phyloP scores from a whole-genome alignment of 768 basidiomycete species.

The Leccinum barrowsii region DNA sequence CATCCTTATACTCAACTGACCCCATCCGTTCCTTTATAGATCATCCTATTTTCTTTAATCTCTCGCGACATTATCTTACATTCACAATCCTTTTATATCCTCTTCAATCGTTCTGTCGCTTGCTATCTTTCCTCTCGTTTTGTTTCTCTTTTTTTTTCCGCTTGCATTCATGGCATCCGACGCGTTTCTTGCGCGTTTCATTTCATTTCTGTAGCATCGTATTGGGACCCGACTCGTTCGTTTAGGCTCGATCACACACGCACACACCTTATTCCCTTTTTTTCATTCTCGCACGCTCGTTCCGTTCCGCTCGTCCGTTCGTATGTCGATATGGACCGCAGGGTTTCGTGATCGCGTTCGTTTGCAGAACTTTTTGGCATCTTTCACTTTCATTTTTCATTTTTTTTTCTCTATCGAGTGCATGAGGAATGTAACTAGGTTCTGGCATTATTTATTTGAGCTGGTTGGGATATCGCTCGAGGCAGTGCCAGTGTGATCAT shows the following conservation, averaged over 20 bases:
- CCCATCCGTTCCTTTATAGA: slow-evolving; percentile 9
- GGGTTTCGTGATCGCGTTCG: neutral
- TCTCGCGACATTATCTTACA: slow-evolving; percentile 6
- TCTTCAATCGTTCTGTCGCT: neutral
- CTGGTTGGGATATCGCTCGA: no score
- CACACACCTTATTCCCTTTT: neutral
- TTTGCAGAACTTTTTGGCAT: neutral
- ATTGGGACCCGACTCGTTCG: slow-evolving; percentile 12
- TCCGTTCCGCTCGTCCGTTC: no score
- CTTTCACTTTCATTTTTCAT: neutral
- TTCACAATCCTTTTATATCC: slow-evolving; percentile 12
- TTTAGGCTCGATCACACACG: neutral
- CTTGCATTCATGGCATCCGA: slow-evolving; percentile 3
- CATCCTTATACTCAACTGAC: neutral
- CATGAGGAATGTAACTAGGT: no score
- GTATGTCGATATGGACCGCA: no score
- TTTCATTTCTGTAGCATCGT: slow-evolving; percentile 9
- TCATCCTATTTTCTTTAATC: slow-evolving; percentile 9
- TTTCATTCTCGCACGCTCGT: no score
- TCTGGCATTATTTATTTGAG: no score
- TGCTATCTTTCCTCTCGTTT: neutral
- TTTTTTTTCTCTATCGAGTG: no score
- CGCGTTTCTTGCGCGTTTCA: neutral
- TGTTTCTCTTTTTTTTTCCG: neutral
- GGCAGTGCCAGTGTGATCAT: no score